These are phyloP conservation scores for Globisporangium solare DNA, from an alignment of 352 stramenopile species.

Conservation along the genomic window DNA sequence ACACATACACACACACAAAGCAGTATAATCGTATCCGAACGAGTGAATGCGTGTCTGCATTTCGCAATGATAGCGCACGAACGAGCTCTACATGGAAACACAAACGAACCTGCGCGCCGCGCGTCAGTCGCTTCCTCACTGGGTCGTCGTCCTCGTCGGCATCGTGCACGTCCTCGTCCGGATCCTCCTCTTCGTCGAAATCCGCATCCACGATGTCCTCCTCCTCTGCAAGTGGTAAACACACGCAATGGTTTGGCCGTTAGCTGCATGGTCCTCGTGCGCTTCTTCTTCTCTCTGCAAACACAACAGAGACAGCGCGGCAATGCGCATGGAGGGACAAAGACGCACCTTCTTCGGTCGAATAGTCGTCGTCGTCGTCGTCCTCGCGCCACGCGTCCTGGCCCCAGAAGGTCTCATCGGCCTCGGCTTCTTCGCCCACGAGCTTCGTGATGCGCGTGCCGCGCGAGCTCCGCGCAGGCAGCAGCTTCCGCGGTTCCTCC, in stretches of 20 bases:
- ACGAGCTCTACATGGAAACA: too few relatives aligned
- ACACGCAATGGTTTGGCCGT: not conserved
- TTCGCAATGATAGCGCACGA: too few relatives aligned
- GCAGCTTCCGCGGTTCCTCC: slow-evolving; percentile 22
- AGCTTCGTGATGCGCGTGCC: slow-evolving; percentile 81
- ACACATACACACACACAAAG: not conserved
- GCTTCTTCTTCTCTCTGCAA: too few relatives aligned
- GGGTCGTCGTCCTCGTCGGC: slow-evolving; percentile 43
- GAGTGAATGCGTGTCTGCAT: not conserved
- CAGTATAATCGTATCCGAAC: not conserved
- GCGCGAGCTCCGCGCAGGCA: slow-evolving; percentile 62
- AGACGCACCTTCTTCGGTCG: slow-evolving; percentile 72
- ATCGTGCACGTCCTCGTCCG: slow-evolving; percentile 77
- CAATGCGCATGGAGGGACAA: not conserved
- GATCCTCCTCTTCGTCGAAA: slow-evolving; percentile 81
- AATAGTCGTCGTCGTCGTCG: slow-evolving; percentile 84
- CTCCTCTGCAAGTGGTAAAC: slow-evolving; percentile 80
- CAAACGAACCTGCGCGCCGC: slow-evolving; percentile 11
- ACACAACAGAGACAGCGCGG: too few relatives aligned
- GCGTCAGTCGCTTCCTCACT: slow-evolving; percentile 19
- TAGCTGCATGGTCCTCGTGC: too few relatives aligned
- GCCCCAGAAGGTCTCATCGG: slow-evolving; percentile 85
- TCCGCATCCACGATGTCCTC: slow-evolving; percentile 86
- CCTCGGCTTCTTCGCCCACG: slow-evolving; percentile 82
- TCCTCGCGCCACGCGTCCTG: slow-evolving; percentile 84